A percentile compares a stretch with the other conserved stretches of the same genome.
These are phyloP conservation scores for Melampsora allii-populina DNA, from an alignment of 1,284 basidiomycete species.

Conservation along the genomic window DNA sequence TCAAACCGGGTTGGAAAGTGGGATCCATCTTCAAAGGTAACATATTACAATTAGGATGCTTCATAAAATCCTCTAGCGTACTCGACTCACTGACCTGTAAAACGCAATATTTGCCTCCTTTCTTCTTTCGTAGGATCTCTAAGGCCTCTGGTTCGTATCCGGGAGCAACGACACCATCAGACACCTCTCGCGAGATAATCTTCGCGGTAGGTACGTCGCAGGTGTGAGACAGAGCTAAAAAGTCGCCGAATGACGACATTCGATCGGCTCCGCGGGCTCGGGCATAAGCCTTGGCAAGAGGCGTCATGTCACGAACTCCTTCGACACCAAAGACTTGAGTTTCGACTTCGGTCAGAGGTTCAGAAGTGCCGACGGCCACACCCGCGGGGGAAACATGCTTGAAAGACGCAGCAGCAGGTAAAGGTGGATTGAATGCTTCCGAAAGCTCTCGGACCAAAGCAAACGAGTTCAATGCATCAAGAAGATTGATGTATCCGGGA, in stretches of 20 bases:
- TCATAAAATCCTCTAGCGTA: background rate
- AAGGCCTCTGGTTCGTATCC: conserved; percentile 85
- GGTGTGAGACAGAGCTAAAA: conserved; percentile 87
- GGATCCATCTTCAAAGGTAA: conserved; percentile 69
- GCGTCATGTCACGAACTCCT: conserved; percentile 81
- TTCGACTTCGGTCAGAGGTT: conserved; percentile 74
- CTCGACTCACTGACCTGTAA: conserved; percentile 64
- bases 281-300: conserved; percentile 88
- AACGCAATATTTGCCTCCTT: conserved; percentile 98
- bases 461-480: conserved; percentile 96
- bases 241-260: conserved; percentile 99
- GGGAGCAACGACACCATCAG: conserved; percentile 95
- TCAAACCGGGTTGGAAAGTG: conserved; percentile 66
- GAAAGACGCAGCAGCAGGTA: conserved; percentile 97
- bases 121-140: conserved; percentile 91
- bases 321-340: conserved; percentile 96
- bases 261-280: conserved; percentile 94
- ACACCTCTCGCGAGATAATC: conserved; percentile 96
- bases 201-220: conserved; percentile 92
- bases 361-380: conserved; percentile 75
- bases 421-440: conserved; percentile 61
- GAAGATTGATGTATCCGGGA: conserved; percentile 98
- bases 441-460: conserved; percentile 93
- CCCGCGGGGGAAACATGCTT: conserved; percentile 99
- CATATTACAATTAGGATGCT: background rate